Evolutionary conservation across 768 basidiomycete species (phyloP).

Genomic region (Tylopilus cervinicoccineus): DNA sequence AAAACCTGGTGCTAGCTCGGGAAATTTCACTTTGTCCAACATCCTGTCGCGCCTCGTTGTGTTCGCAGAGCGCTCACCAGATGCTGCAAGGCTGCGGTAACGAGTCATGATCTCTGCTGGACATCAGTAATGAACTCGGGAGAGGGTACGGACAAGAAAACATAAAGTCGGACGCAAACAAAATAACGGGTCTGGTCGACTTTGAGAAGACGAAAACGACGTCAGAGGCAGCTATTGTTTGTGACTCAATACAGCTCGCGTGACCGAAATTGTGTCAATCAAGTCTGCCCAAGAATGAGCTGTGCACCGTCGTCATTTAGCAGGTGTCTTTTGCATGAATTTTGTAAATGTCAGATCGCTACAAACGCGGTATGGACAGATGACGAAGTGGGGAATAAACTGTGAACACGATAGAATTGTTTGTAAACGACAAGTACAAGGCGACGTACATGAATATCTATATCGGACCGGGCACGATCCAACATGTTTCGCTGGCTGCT

Average conservation of each 20-base stretch:
- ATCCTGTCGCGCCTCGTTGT: neutral
- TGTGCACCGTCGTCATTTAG: neutral
- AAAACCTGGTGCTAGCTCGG: neutral
- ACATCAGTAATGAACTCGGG: neutral
- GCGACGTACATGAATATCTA: conserved; percentile 20
- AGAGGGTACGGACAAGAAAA: neutral
- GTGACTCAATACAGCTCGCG: neutral
- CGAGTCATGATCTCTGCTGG: neutral
- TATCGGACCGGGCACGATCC: conserved; percentile 20
- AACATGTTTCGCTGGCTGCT: conserved; percentile 63
- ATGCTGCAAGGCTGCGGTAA: neutral
- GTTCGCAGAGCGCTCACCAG: too few relatives aligned
- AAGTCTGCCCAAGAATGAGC: neutral
- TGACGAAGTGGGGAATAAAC: neutral
- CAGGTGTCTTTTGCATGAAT: neutral
- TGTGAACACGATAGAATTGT: neutral
- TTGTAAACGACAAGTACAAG: neutral
- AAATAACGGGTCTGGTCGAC: neutral
- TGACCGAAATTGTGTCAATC: neutral
- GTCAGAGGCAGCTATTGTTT: neutral
- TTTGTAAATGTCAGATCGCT: neutral
- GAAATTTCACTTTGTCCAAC: neutral
- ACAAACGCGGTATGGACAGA: neutral
- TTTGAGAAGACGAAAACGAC: neutral
- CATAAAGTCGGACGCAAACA: too few relatives aligned